Percentiles rank a stretch among this genome's conserved stretches.
Conservation (phyloP, 352 stramenopile species). For the Globisporangium megalacanthum region DNA sequence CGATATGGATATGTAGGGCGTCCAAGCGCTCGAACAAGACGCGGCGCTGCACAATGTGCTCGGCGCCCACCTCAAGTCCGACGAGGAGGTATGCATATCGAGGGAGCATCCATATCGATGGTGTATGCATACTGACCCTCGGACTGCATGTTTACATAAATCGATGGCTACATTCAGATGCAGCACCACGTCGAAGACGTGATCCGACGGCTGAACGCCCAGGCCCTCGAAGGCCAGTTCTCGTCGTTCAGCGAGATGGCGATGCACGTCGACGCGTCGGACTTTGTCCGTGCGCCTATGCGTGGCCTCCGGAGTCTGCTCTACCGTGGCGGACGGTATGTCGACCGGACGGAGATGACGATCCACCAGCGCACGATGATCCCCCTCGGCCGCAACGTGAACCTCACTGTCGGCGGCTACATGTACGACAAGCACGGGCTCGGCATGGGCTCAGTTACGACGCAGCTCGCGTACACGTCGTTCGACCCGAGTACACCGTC, state of each 20-base stretch:
- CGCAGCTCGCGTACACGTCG: conserved; percentile 58
- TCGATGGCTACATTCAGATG: conserved; percentile 16
- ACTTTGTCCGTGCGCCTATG: conserved; percentile 64
- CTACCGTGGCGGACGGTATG: conserved; percentile 33
- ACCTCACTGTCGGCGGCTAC: conserved; percentile 71
- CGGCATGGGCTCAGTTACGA: conserved; percentile 65
- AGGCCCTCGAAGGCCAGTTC: conserved; percentile 70
- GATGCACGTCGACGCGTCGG: conserved; percentile 73
- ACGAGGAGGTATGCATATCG: conserved; percentile 22
- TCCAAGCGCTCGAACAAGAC: conserved; percentile 65
- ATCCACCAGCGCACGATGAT: conserved; percentile 75
- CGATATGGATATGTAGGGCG: conserved; percentile 18
- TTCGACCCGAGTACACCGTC: conserved; percentile 57
- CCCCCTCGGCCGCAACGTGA: conserved; percentile 46
- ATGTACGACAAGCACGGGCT: conserved; percentile 78
- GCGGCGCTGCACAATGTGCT: conserved; percentile 25
- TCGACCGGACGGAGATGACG: conserved; percentile 72
- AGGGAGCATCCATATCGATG: not conserved
- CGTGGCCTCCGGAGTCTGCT: conserved; percentile 44
- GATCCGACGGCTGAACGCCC: conserved; percentile 58
- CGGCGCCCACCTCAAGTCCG: conserved; percentile 37
- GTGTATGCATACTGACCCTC: not conserved
- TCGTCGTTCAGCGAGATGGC: conserved; percentile 77
- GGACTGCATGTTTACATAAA: too few relatives aligned
- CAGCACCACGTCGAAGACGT: conserved; percentile 51